Conservation (phyloP, 176 grass and related monocot genomes). For the Echinochloa phyllopogon region DNA sequence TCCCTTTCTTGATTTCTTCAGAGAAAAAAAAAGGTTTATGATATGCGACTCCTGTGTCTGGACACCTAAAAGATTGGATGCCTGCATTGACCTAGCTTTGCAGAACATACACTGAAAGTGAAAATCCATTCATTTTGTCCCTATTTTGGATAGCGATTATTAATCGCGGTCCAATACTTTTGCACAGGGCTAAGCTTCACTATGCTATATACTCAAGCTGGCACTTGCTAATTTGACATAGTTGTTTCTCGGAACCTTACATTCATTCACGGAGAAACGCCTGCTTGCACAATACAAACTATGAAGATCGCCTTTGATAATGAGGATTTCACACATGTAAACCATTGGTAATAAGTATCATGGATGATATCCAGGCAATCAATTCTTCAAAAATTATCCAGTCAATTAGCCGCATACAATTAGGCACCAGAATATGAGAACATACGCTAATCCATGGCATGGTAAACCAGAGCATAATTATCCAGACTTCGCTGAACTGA, state of each 20-base stretch:
- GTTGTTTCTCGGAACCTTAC: not conserved
- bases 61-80: not conserved
- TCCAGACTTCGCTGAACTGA: not conserved
- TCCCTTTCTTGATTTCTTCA: not conserved
- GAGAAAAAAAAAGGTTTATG: not conserved
- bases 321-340: not conserved
- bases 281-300: not conserved
- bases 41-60: not conserved
- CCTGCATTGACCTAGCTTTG: not conserved
- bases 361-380: not conserved
- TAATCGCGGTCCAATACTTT: too few relatives aligned
- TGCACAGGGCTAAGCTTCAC: not conserved
- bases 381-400: not conserved
- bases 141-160: too few relatives aligned
- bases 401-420: conserved; percentile 9
- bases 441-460: not conserved
- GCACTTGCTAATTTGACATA: not conserved
- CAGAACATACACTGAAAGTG: not conserved
- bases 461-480: not conserved
- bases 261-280: not conserved
- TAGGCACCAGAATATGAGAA: not conserved
- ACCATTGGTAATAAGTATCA: not conserved
- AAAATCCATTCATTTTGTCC: not conserved
- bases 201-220: not conserved
- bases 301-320: not conserved